These are phyloP conservation scores for Diaporthe sp. DNA, from an alignment of 2,329 filamentous ascomycete species.

Conservation along the genomic window DNA sequence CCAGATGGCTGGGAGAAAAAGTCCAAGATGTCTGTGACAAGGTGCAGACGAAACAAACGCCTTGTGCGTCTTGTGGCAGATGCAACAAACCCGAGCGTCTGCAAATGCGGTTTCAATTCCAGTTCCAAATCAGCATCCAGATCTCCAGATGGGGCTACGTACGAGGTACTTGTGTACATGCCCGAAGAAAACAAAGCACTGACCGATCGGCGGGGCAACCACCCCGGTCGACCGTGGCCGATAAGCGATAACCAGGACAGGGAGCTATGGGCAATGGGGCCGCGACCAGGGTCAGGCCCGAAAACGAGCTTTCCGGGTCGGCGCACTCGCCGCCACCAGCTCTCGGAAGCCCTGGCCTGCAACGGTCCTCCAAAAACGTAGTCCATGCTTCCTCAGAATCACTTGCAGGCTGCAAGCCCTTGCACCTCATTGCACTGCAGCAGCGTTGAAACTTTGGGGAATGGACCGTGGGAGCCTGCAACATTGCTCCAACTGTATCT, in stretches of 20 bases:
- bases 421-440: too few species aligned
- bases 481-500: not conserved
- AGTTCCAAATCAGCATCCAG: not conserved
- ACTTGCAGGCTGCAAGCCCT: not conserved
- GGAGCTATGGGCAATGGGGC: not conserved
- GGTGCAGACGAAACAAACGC: not conserved
- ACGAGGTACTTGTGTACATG: not conserved
- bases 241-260: not conserved
- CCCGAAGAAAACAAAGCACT: constrained; percentile 27
- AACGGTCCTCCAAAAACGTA: too few species aligned
- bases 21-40: not conserved
- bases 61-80: not conserved
- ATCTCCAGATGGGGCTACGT: not conserved
- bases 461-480: not conserved
- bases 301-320: not conserved
- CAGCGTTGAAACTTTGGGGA: not conserved
- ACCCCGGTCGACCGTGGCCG: not conserved
- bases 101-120: not conserved
- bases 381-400: too few species aligned
- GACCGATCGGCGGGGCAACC: constrained; percentile 29
- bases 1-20: not conserved
- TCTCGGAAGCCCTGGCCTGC: not conserved
- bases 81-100: not conserved
- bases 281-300: not conserved
- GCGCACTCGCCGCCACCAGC: not conserved